These are phyloP conservation scores for Nicotiana rustica DNA, from an alignment of 305 asterid species.

Conservation along the genomic window DNA sequence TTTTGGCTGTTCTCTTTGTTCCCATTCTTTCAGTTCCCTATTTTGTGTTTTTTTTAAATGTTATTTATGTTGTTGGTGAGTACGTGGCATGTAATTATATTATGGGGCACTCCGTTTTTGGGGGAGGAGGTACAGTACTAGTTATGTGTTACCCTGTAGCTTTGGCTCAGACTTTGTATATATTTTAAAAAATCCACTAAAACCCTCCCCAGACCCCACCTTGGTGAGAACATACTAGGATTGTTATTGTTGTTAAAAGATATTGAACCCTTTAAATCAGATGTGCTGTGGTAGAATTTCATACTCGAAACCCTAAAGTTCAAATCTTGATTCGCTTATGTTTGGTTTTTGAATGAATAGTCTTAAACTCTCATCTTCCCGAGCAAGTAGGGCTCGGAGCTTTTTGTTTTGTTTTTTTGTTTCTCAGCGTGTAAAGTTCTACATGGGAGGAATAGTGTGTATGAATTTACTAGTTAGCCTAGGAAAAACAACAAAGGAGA, in stretches of 20 bases:
- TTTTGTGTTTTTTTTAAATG: background rate
- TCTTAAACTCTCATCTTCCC: background rate
- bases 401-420: conserved; percentile 10
- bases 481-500: conserved; percentile 14
- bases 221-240: too few relatives aligned
- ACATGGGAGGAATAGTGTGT: background rate
- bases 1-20: too few relatives aligned
- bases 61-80: background rate
- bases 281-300: too few relatives aligned
- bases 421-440: background rate
- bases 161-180: too few relatives aligned
- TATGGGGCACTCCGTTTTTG: background rate
- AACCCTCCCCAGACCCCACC: too few relatives aligned
- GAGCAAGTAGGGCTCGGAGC: background rate
- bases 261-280: too few relatives aligned
- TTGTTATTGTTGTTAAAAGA: too few relatives aligned
- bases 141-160: too few relatives aligned
- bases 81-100: background rate
- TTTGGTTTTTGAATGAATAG: background rate
- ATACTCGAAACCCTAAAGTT: too few relatives aligned
- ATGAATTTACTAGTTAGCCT: background rate
- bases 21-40: conserved; percentile 2
- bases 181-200: too few relatives aligned
- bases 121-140: too few relatives aligned
- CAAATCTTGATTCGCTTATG: too few relatives aligned